phyloP scores from a whole-genome alignment of 208 protist species.

The Trypanosoma conorhini region DNA sequence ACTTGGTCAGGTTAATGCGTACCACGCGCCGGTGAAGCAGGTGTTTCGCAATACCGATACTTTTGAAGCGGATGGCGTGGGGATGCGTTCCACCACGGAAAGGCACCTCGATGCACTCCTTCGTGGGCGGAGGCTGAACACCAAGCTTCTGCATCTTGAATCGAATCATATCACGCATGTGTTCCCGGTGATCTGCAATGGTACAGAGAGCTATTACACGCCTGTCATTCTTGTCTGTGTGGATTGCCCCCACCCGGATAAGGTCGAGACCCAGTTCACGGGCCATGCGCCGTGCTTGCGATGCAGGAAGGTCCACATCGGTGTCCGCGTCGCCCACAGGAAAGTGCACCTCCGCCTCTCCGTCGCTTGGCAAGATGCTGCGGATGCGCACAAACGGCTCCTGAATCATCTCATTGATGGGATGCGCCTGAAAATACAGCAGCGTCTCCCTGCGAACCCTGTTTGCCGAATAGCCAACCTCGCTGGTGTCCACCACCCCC shows the following conservation, averaged over 20 bases:
- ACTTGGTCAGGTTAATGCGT: slow-evolving; percentile 83
- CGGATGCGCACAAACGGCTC: slow-evolving; percentile 83
- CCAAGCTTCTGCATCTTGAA: slow-evolving; percentile 88
- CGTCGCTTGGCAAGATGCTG: slow-evolving; percentile 20
- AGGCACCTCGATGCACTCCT: slow-evolving; percentile 74
- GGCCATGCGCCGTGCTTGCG: slow-evolving; percentile 77
- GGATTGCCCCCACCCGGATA: slow-evolving; percentile 71
- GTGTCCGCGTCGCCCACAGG: slow-evolving; percentile 34
- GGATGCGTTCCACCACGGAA: slow-evolving; percentile 86
- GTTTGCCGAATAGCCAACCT: slow-evolving; percentile 65
- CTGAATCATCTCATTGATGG: slow-evolving; percentile 92
- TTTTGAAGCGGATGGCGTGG: slow-evolving; percentile 88
- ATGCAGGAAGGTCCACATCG: slow-evolving; percentile 69
- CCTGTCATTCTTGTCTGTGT: slow-evolving; percentile 68
- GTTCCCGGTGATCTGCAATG: slow-evolving; percentile 81
- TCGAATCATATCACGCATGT: slow-evolving; percentile 79
- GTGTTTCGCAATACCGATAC: slow-evolving; percentile 76
- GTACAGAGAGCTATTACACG: slow-evolving; percentile 77
- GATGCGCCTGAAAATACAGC: slow-evolving; percentile 83
- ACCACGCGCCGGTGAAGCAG: slow-evolving; percentile 73
- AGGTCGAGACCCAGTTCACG: slow-evolving; percentile 78
- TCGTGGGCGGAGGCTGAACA: slow-evolving; percentile 72
- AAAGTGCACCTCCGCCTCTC: slow-evolving; percentile 7
- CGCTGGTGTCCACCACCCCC: slow-evolving; percentile 74
- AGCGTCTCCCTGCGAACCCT: slow-evolving; percentile 76